phyloP scores from a whole-genome alignment of 192 early-diverging fungal genomes.

The Coemansia sp. region DNA sequence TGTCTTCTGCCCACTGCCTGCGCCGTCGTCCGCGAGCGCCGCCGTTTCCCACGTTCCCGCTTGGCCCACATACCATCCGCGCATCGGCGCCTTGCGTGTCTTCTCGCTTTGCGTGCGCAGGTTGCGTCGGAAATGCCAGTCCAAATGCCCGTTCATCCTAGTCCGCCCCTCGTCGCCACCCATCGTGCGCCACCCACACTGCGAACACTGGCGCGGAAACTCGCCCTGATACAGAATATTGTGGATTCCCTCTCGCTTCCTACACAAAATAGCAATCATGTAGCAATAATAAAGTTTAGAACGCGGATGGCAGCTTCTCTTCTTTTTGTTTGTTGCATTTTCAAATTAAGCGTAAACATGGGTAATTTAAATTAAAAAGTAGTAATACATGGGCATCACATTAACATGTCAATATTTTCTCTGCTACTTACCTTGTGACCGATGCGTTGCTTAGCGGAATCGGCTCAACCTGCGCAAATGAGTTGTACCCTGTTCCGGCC shows the following conservation, averaged over 20 bases:
- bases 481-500: conserved; percentile 8
- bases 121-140: conserved; percentile 97
- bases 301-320: neutral
- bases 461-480: conserved; percentile 33
- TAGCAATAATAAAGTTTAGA: neutral
- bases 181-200: conserved; percentile 84
- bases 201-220: conserved; percentile 78
- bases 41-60: conserved; percentile 35
- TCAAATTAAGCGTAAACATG: neutral
- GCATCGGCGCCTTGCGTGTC: conserved; percentile 73
- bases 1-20: neutral
- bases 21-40: conserved; percentile 8
- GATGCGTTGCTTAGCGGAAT: conserved; percentile 33
- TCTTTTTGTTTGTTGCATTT: neutral
- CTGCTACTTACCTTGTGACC: conserved; percentile 35
- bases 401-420: neutral
- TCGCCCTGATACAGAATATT: conserved; percentile 66
- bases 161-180: conserved; percentile 61
- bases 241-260: conserved; percentile 55
- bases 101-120: conserved; percentile 71
- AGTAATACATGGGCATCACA: neutral
- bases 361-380: neutral
- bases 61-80: conserved; percentile 83
- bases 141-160: conserved; percentile 80
- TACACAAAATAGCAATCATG: conserved; percentile 24